Percentiles rank a stretch among this genome's conserved stretches.
These are phyloP conservation scores for Trametes villosa DNA, from an alignment of 768 basidiomycete genomes.

Conservation along the genomic window DNA sequence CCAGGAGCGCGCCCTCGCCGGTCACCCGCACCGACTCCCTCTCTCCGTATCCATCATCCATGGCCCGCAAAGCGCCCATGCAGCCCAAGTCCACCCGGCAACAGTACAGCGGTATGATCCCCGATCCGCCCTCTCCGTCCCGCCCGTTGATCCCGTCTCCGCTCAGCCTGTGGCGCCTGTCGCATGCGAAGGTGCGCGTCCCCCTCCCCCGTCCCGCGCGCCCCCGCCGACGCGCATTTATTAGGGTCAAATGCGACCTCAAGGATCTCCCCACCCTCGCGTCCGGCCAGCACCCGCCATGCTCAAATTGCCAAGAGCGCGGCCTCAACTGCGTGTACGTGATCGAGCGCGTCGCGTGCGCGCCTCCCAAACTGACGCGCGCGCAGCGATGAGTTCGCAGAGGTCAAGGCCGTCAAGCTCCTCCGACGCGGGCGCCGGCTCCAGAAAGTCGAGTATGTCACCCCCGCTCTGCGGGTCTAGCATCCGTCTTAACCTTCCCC, in stretches of 20 bases:
- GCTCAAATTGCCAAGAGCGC: slow-evolving; percentile 90
- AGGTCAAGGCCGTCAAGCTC: slow-evolving; percentile 88
- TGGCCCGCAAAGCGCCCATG: slow-evolving; percentile 26
- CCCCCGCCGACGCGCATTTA: neutral
- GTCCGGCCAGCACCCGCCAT: slow-evolving; percentile 53
- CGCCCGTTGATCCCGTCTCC: slow-evolving; percentile 48
- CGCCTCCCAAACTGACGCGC: slow-evolving; percentile 11
- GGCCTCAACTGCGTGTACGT: slow-evolving; percentile 93
- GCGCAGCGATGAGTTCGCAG: slow-evolving; percentile 86
- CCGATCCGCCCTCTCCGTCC: slow-evolving; percentile 42
- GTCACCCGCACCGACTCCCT: slow-evolving; percentile 25
- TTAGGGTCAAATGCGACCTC: slow-evolving; percentile 90
- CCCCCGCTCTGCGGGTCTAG: neutral
- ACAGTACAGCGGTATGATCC: slow-evolving; percentile 30
- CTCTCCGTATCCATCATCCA: slow-evolving; percentile 20
- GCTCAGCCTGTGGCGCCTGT: slow-evolving; percentile 94
- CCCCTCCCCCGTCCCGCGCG: slow-evolving; percentile 15
- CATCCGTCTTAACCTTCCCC: slow-evolving; percentile 17
- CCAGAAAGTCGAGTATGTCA: slow-evolving; percentile 81
- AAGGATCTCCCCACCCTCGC: slow-evolving; percentile 71
- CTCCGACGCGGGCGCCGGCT: slow-evolving; percentile 77
- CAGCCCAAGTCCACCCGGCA: slow-evolving; percentile 33
- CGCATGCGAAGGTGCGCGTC: slow-evolving; percentile 75
- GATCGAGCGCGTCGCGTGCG: neutral
- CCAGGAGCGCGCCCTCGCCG: slow-evolving; percentile 35